These are phyloP conservation scores for Ceratobasidium sp. DNA, from an alignment of 1,284 basidiomycete genomes.

Conservation along the genomic window DNA sequence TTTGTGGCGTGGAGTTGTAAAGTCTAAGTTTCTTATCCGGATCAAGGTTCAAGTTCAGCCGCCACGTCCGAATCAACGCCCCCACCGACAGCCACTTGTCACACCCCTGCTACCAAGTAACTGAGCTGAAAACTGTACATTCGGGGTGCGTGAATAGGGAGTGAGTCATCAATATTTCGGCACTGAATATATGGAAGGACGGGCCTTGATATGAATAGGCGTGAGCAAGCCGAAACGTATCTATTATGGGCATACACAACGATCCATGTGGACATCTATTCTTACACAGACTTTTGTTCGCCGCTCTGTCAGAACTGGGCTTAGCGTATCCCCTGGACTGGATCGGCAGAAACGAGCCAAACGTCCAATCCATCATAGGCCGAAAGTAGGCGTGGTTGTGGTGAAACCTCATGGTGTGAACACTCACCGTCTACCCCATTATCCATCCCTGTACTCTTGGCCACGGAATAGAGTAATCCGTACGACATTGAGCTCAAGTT, in stretches of 20 bases:
- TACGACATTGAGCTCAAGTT: neutral
- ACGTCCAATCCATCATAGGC: conserved; percentile 30
- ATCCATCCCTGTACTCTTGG: conserved; percentile 26
- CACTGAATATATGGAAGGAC: neutral
- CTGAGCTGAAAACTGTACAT: neutral
- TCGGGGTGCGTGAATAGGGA: neutral
- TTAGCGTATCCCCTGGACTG: neutral
- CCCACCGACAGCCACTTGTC: neutral
- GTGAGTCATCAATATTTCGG: neutral
- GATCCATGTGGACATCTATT: conserved; percentile 14
- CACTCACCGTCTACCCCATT: neutral
- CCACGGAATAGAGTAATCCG: conserved; percentile 1
- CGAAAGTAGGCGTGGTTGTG: neutral
- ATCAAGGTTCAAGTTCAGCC: neutral
- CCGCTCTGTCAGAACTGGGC: conserved; percentile 23
- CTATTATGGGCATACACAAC: conserved; percentile 32
- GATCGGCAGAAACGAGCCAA: conserved; percentile 33
- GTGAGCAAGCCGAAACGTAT: conserved; percentile 13
- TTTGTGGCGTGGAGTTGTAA: conserved; percentile 26
- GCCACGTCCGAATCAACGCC: neutral
- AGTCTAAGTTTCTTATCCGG: conserved; percentile 31
- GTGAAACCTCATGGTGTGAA: conserved; percentile 13
- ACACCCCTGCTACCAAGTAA: neutral
- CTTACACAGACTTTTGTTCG: conserved; percentile 26
- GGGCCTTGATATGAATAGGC: neutral